Evolutionary conservation across 2,329 filamentous ascomycete genomes (phyloP), one percentile per base, ranked within the genome.

Genomic region (Periglandula ipomoeae): DNA sequence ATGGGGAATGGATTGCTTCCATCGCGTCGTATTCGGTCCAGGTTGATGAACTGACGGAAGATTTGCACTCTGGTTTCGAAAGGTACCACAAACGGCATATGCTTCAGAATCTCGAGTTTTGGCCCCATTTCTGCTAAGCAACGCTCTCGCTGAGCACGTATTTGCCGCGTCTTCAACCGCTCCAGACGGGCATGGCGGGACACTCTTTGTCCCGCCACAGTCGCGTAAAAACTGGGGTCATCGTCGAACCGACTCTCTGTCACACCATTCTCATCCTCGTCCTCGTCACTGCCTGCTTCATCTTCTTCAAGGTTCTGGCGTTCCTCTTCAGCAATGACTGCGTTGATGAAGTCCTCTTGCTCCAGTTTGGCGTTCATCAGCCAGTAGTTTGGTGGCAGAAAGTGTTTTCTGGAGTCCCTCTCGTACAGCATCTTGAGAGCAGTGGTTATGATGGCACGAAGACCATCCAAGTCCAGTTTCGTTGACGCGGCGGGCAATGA

Each of bases 51-150:
- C 60, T 95, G 82, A 26, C 90, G 81, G 65, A 98, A 97, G 22
- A 97, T 91, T 61, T 89, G 82, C 4, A 98, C 93, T 42, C 93
- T 76, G 0, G 87, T 93, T 34, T 87, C 81, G 58, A 98, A 98
- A 0, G 91, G 93, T 40, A 98, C 93, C 56, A 91, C 87, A 63
- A 97, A 98, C 0, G 93, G 93, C 83, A 98, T 94, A 59, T 97
- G 94, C 56, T 93, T 85, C 45, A 98, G 68, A 5, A 98, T 87
- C 60, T 96, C 90, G 9, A 96, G 72, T 56, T 91, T 84, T 1
- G 93, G 91, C 0, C 86, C 88, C 52, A 95, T 81, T 13, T 85
- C 78, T 43, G 90, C 87, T 22, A 94, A 69, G 52, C 87, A 79
- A 55, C 87, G 82, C 56, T 84, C 82, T 34, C 84, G 76, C 39